phyloP scores from a whole-genome alignment of 257 asterid genomes.

The Voacanga thouarsii region DNA sequence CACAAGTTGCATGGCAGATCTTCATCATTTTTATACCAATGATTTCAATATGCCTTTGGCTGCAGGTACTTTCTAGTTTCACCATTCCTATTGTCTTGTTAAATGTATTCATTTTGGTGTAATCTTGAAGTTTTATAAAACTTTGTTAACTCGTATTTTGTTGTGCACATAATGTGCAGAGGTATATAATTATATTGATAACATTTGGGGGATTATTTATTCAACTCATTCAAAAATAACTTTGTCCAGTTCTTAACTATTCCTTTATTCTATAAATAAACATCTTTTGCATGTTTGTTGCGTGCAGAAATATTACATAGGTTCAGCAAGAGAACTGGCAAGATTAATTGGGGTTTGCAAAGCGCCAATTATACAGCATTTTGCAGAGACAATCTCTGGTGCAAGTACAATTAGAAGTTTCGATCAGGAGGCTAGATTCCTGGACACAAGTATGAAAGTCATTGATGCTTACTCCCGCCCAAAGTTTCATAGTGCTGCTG shows the following conservation, averaged over 20 bases:
- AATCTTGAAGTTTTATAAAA: neutral
- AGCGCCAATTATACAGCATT: conserved; percentile 89
- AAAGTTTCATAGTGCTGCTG: conserved; percentile 62
- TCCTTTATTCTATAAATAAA: neutral
- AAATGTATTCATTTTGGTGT: neutral
- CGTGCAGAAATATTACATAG: conserved; percentile 70
- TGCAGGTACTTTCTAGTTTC: conserved; percentile 50
- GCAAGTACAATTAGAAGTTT: conserved; percentile 81
- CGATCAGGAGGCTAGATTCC: conserved; percentile 66
- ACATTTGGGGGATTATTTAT: neutral
- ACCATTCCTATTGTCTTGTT: neutral
- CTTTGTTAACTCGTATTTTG: neutral
- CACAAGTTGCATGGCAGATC: conserved; percentile 87
- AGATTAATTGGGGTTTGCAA: conserved; percentile 77
- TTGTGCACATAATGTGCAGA: too few relatives aligned
- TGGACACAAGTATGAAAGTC: conserved; percentile 58
- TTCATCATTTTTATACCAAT: conserved; percentile 71
- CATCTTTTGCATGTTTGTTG: neutral
- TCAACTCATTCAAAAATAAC: neutral
- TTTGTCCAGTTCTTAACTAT: neutral
- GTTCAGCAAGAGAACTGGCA: conserved; percentile 84
- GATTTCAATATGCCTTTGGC: conserved; percentile 60
- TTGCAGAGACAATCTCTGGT: conserved; percentile 88
- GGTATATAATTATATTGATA: neutral
- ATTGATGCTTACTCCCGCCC: conserved; percentile 85